Evolutionary conservation across 2,329 filamentous ascomycete genomes (phyloP), one percentile per base, ranked within the genome.

Genomic region (Calycina marina): DNA sequence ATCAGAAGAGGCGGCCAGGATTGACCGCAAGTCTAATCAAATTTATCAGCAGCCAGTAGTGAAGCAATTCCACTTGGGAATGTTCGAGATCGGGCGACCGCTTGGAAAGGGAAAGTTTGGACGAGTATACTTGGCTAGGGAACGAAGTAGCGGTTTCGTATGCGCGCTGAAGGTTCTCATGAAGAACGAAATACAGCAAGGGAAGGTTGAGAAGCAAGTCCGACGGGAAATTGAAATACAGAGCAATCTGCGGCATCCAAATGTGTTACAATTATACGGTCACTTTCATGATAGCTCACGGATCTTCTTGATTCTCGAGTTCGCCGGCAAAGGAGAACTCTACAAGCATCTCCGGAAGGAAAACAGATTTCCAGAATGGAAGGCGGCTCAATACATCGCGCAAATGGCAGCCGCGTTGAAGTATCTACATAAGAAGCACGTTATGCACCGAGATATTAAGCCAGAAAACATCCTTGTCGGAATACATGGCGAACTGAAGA

Each of bases 391-490:
- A 50, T 82, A 81, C 50, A 70, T 82, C 42, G 77, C 76, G 2
- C 77, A 82, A 48, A 81, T 81, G 77, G 74, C 76, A n/a, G 78
- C 78, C 27, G 85, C 85, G 0, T 62, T 93, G 46, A 77, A 77
- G 45, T 96, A 94, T 52, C 69, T 94, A 28, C 86, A 94, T 63
- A 84, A 84, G 55, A 96, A 96, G 63, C 85, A 94, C 56, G 82
- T 96, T 46, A 96, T 96, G 62, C 88, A 96, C 58, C 72, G 86
- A 37, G 86, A 96, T 49, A 96, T 96, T 61, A 96, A 96, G 63
- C 86, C 86, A 2, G 86, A 96, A 59, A 96, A 96, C 51, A 96
- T 96, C 42, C 69, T 96, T 14, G 78, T 96, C 17, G 88, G 88
- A 10, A 85, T 96, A 38, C 88, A 96, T 53, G 90, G 86, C 44